Evolutionary conservation across 352 stramenopile genomes (phyloP), one percentile per base, ranked within the genome.

Genomic region (Phytopythium chamaehyphon): DNA sequence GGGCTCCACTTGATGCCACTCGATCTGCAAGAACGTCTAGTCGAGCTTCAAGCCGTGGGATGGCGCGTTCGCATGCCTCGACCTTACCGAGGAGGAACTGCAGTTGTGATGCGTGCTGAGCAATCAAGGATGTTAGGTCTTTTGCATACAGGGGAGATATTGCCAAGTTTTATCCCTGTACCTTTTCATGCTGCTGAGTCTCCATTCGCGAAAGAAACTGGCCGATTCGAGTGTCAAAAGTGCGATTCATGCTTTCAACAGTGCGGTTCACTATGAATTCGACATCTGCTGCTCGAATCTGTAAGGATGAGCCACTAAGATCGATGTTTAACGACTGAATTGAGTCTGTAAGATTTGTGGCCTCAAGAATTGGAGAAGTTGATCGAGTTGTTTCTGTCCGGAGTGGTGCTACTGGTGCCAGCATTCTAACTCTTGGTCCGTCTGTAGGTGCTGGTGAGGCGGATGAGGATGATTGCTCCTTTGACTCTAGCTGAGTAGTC

Each of bases 191-290:
- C 24, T 87, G 76, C 47, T 87, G 76, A 19, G 57, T 72, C 56
- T 84, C 76, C 71, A 87, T 79, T 1, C 64, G 61, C 33, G 71
- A 53, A 8, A 87, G 47, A 36, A 84, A 81, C 45, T 81, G 76
- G 6, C 67, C 62, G 1, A 87, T 60, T 3, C 73, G 70, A 22
- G 81, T 56, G 54, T 87, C 76, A 21, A 87, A 87, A 48, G 83
- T 84, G 39, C 75, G 68, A 37, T 77, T 84, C 73, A 84, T 83
- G 35, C 69, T 77, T 55, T 84, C 73, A 23, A 87, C 82, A 0
- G 76, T 87, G 38, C 71, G 73, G 55, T 63, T 79, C 42, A 86
- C 75, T 21, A 86, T 83, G 46, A 69, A 81, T 58, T 87, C 76
- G 19, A 87, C 70, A 38, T 84, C 73, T 0, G 67, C 51, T 28